A percentile compares a stretch with the other conserved stretches of the same genome.
Conservation (phyloP, 2,329 filamentous ascomycete species). For the Raffaelea arxii region DNA sequence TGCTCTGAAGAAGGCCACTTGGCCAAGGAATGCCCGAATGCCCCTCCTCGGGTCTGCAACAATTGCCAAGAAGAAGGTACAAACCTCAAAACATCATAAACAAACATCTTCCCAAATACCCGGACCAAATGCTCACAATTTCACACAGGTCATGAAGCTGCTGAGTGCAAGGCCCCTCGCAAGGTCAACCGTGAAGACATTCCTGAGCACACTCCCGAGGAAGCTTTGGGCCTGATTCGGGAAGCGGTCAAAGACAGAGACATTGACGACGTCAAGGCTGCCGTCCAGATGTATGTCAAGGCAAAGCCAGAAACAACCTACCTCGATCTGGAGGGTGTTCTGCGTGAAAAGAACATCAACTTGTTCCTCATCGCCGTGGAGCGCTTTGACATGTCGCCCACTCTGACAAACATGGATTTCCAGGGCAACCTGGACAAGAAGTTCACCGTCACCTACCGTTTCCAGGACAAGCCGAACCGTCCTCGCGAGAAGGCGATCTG, state of each 20-base stretch:
- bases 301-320: slow-evolving; percentile 48
- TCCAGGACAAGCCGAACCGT: slow-evolving; percentile 45
- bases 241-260: slow-evolving; percentile 44
- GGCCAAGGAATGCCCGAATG: slow-evolving; percentile 42
- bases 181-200: slow-evolving; percentile 45
- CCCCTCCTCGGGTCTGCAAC: slow-evolving; percentile 44
- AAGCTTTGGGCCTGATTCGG: slow-evolving; percentile 48
- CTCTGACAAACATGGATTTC: slow-evolving; percentile 62
- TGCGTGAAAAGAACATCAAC: slow-evolving; percentile 43
- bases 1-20: slow-evolving; percentile 41
- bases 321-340: slow-evolving; percentile 47
- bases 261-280: slow-evolving; percentile 53
- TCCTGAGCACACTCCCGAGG: slow-evolving; percentile 38
- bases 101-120: not conserved
- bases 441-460: slow-evolving; percentile 54
- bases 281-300: slow-evolving; percentile 52
- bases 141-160: slow-evolving; percentile 40
- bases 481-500: slow-evolving; percentile 50
- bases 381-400: slow-evolving; percentile 38
- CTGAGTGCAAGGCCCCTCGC: slow-evolving; percentile 49
- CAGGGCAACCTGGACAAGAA: slow-evolving; percentile 59
- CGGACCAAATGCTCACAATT: not conserved
- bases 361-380: slow-evolving; percentile 56
- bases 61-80: slow-evolving; percentile 54
- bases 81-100: slow-evolving; percentile 8